Evolutionary conservation across 1,139 yeast genomes (phyloP).

Genomic region (Sugiyamaella castrensis): DNA sequence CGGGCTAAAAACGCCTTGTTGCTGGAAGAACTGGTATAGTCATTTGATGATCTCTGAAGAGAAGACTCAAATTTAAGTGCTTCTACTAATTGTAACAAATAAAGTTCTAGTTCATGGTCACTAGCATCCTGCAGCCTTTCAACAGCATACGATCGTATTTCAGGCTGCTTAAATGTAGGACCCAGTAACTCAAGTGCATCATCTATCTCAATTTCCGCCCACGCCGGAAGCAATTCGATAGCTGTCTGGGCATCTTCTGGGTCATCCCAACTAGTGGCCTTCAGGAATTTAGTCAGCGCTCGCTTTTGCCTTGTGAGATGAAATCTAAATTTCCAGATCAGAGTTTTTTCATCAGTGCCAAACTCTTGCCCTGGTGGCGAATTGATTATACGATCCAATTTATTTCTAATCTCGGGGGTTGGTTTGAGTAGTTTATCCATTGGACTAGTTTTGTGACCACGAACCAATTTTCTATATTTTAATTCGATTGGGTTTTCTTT

Average conservation of each 20-base stretch:
- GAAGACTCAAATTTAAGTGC: constrained; percentile 72
- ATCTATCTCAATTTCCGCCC: constrained; percentile 80
- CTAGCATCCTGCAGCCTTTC: constrained; percentile 74
- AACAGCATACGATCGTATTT: constrained; percentile 81
- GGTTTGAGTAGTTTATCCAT: constrained; percentile 87
- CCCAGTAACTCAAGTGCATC: constrained; percentile 90
- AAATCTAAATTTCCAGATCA: constrained; percentile 90
- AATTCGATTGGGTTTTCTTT: constrained; percentile 79
- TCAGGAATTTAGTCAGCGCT: constrained; percentile 79
- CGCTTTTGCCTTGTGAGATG: constrained; percentile 72
- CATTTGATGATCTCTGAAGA: constrained; percentile 18
- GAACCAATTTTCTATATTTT: constrained; percentile 78
- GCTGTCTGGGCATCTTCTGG: constrained; percentile 77
- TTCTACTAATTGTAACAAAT: constrained; percentile 85
- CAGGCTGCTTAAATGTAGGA: constrained; percentile 56
- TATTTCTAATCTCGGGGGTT: constrained; percentile 76
- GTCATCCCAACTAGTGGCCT: constrained; percentile 86
- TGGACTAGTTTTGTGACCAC: constrained; percentile 73
- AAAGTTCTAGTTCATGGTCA: constrained; percentile 75
- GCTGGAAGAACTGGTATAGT: not conserved
- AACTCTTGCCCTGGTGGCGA: constrained; percentile 84
- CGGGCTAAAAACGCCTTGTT: constrained; percentile 59
- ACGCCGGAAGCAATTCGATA: constrained; percentile 52
- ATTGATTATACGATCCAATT: constrained; percentile 59
- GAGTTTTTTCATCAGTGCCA: constrained; percentile 77